Evolutionary conservation across 805 yeast species (phyloP), one percentile per base, ranked within the genome.

Genomic region (Schwanniomyces sp.): DNA sequence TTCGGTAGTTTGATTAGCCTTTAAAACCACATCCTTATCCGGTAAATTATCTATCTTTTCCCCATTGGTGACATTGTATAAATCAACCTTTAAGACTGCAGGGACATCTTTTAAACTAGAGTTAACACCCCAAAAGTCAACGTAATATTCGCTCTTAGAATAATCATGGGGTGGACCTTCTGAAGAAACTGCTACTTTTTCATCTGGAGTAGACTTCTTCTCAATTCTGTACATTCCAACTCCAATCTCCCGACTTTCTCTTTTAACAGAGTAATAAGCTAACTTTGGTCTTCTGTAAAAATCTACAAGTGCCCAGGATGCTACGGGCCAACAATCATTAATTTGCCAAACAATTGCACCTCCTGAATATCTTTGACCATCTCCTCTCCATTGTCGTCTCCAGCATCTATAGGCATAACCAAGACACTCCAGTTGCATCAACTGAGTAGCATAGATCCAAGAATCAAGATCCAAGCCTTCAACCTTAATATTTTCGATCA

Each of bases 331-430:
- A 48, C 80, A 76, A 55, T 79, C 82, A 50, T 79, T 76, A 24
- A 75, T 56, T 58, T 79, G 83, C 83, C 83, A 79, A 7, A 79
- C 80, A 34, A 79, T 56, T 4, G 78, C 72, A 3, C 82, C 83
- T 12, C 78, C 75, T 36, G 58, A 56, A 34, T 66, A 62, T 37
- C 76, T 64, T 32, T 62, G 53, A 2, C 67, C 66, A 4, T 57
- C 58, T 4, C 59, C 62, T 26, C 63, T 61, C 83, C 82, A 79
- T 45, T 70, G 58, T 17, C 80, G 52, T 59, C 80, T 65, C 75
- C 81, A 77, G 47, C 70, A 66, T 46, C 72, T 58, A 46, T 74
- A 69, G 5, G 81, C 81, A 52, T 65, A 75, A 3, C 70, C 67
- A 9, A 78, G 57, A 55, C 82, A 77, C 46, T 79, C 82, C 9